Evolutionary conservation across 2,329 filamentous ascomycete genomes (phyloP).

Genomic region (Aspergillus brunneoviolaceus): DNA sequence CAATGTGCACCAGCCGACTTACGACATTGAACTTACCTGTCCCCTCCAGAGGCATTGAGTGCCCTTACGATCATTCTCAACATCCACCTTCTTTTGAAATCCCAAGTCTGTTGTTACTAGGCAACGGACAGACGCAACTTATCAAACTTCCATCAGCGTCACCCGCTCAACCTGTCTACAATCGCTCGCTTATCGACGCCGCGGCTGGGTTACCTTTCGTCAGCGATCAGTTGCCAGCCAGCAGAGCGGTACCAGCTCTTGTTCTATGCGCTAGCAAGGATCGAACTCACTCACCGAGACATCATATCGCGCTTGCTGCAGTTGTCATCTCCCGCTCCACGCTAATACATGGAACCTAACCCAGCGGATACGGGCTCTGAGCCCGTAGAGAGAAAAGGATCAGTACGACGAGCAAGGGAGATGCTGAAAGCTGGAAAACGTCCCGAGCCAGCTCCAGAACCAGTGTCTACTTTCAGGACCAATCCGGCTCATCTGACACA

Average conservation of each 20-base stretch:
- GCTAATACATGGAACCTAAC: constrained; percentile 24
- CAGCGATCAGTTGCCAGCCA: background rate
- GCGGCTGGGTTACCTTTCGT: background rate
- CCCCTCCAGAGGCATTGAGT: constrained; percentile 34
- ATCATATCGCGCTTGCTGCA: constrained; percentile 4
- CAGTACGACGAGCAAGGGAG: constrained; percentile 38
- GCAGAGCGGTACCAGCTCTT: background rate
- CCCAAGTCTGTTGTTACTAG: background rate
- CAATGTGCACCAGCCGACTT: constrained; percentile 1
- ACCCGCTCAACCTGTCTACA: background rate
- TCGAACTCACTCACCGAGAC: background rate
- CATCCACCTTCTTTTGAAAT: constrained; percentile 17
- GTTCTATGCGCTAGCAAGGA: constrained; percentile 6
- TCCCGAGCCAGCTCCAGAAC: constrained; percentile 16
- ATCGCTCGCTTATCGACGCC: background rate
- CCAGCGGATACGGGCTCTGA: constrained; percentile 9
- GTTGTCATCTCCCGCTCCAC: background rate
- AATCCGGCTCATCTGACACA: constrained; percentile 40
- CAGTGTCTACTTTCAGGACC: constrained; percentile 16
- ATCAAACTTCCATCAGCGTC: background rate
- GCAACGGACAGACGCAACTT: background rate
- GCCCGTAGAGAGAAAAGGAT: constrained; percentile 29
- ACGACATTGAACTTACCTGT: constrained; percentile 10
- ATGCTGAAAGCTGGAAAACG: constrained; percentile 34
- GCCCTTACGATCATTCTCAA: constrained; percentile 24